A percentile compares a stretch with the other conserved stretches of the same genome.
Evolutionary conservation across 495 filamentous ascomycete species (phyloP).

Genomic region (Neurospora africana): DNA sequence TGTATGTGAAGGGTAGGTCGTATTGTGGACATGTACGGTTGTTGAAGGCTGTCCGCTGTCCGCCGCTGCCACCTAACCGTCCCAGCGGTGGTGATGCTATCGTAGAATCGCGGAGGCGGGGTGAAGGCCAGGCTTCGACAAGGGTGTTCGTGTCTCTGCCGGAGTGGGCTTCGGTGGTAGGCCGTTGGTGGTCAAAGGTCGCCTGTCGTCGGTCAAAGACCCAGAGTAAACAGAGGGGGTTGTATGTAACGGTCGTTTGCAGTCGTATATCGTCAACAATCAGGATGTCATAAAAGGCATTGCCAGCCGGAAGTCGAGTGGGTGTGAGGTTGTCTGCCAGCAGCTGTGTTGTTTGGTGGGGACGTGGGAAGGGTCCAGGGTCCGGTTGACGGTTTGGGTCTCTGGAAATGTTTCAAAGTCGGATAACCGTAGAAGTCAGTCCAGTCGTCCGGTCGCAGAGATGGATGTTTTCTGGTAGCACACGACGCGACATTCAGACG

Average conservation of each 20-base stretch:
- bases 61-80: not conserved
- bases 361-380: not conserved
- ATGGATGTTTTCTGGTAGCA: not conserved
- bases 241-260: not conserved
- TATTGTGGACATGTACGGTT: not conserved
- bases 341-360: not conserved
- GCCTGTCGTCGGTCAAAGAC: not conserved
- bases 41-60: not conserved
- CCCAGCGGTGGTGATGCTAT: not conserved
- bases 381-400: not conserved
- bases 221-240: not conserved
- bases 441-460: not conserved
- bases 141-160: not conserved
- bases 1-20: not conserved
- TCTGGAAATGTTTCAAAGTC: not conserved
- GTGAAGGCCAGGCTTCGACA: not conserved
- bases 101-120: not conserved
- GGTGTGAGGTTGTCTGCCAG: not conserved
- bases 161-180: not conserved
- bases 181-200: not conserved
- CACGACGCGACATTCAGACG: not conserved
- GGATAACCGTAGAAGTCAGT: not conserved
- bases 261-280: not conserved
- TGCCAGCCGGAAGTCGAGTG: not conserved
- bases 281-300: not conserved